Conservation (phyloP, 441 rosid genomes). For the Geranium incanum region DNA sequence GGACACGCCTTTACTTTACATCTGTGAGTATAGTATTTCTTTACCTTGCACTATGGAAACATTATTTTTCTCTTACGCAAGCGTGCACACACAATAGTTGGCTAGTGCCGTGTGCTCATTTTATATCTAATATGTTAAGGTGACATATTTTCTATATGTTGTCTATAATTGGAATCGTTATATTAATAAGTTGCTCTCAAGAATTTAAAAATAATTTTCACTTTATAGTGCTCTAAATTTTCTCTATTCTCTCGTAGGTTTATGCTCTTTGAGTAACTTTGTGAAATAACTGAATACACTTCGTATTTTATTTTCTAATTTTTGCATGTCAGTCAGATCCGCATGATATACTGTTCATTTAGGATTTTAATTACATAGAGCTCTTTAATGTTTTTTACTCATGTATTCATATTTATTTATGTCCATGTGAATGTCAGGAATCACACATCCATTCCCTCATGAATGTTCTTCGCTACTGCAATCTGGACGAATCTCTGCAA, state of each 20-base stretch:
- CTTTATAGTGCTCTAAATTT: neutral
- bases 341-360: neutral
- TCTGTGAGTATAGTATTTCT: constrained; percentile 53
- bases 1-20: constrained; percentile 97
- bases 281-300: too few species aligned
- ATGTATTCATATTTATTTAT: neutral
- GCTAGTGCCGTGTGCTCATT: neutral
- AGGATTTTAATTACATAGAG: neutral
- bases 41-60: neutral
- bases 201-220: too few species aligned
- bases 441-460: constrained; percentile 99
- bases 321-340: too few species aligned
- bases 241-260: neutral
- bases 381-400: neutral
- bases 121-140: neutral
- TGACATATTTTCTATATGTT: neutral
- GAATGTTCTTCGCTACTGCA: constrained; percentile 97
- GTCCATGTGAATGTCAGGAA: constrained; percentile 33
- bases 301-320: too few species aligned
- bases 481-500: constrained; percentile 92
- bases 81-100: neutral
- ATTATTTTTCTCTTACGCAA: neutral
- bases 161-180: neutral
- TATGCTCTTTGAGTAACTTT: neutral
- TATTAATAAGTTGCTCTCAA: neutral